Base-by-base conservation (phyloP, 768 basidiomycete species). In the Auricularia cornea region DNA sequence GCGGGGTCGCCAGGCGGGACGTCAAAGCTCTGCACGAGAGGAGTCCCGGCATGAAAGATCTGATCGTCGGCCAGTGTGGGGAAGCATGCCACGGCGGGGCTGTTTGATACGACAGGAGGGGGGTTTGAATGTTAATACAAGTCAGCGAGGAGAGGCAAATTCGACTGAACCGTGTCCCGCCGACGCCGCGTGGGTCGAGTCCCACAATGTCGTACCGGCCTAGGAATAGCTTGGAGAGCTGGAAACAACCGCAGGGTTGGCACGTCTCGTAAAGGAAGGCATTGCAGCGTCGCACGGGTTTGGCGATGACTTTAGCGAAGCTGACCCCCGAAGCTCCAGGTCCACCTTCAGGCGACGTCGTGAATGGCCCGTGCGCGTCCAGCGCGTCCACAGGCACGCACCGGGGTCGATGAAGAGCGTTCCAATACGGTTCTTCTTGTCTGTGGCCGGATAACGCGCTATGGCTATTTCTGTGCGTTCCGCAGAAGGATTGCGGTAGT, bases 141-240 rank as follows among this genome's bases (percentile, higher is more conserved):
- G n/a, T n/a, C n/a, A n/a, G n/a, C n/a, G n/a, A n/a, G n/a, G n/a
- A n/a, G n/a, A n/a, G n/a, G n/a, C n/a, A n/a, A n/a, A n/a, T n/a
- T n/a, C n/a, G n/a, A n/a, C n/a, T n/a, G n/a, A 4, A 38, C 65
- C 48, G 48, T 23, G 66, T 61, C 29, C 60, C 40, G 10, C 62
- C 59, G 16, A 66, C 63, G 26, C 66, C 66, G 59, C 66, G 66
- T 30, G 66, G 66, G 54, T 65, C 65, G 35, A 66, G 61, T 3
- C 65, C 65, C 23, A 67, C 60, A 12, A 67, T 63, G 41, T 67
- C 66, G 59, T 63, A 67, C 51, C 51, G 51, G 28, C 51, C 51
- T n/a, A n/a, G 51, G n/a, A 52, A 28, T 0, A 52, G 51, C 10
- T 20, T 10, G n/a, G 51, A 52, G 8, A 52, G 51, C 51, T 52